These are phyloP conservation scores for Dendrobium nobile DNA, from an alignment of 106 monocot species.

Conservation along the genomic window DNA sequence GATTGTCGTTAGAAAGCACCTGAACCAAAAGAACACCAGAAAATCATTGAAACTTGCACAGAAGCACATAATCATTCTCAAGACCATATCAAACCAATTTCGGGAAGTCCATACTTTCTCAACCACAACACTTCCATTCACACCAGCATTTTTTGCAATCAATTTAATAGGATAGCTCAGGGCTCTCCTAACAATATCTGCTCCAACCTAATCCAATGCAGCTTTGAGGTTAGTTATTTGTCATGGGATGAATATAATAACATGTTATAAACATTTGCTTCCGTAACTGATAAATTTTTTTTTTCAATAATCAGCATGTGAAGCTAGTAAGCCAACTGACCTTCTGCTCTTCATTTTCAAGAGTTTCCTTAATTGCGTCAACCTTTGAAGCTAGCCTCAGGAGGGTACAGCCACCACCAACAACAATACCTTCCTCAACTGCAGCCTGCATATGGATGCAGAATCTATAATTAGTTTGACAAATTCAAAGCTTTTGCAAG, in stretches of 20 bases:
- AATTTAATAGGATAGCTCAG: constrained; percentile 63
- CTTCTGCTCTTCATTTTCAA: constrained; percentile 77
- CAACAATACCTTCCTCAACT: constrained; percentile 79
- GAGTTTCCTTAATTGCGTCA: constrained; percentile 60
- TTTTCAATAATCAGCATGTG: background rate
- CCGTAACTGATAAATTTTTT: background rate
- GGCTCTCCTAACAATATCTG: constrained; percentile 64
- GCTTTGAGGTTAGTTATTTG: background rate
- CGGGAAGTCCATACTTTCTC: constrained; percentile 42
- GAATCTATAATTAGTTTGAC: background rate
- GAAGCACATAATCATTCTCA: background rate
- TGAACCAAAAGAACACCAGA: constrained; percentile 7
- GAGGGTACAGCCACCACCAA: constrained; percentile 73
- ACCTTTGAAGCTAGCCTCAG: constrained; percentile 63
- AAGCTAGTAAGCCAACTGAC: constrained; percentile 10
- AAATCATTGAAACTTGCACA: background rate
- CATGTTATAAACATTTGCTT: background rate
- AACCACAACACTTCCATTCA: constrained; percentile 64
- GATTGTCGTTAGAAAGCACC: constrained; percentile 75
- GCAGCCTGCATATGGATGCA: constrained; percentile 39
- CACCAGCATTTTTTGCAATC: constrained; percentile 81
- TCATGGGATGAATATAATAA: background rate
- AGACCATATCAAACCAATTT: background rate
- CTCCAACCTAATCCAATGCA: constrained; percentile 37
- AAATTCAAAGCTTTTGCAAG: background rate